Percentiles rank a stretch among this genome's conserved stretches.
phyloP scores from a whole-genome alignment of 805 yeast genomes.

The Sugiyamaella valdiviana region DNA sequence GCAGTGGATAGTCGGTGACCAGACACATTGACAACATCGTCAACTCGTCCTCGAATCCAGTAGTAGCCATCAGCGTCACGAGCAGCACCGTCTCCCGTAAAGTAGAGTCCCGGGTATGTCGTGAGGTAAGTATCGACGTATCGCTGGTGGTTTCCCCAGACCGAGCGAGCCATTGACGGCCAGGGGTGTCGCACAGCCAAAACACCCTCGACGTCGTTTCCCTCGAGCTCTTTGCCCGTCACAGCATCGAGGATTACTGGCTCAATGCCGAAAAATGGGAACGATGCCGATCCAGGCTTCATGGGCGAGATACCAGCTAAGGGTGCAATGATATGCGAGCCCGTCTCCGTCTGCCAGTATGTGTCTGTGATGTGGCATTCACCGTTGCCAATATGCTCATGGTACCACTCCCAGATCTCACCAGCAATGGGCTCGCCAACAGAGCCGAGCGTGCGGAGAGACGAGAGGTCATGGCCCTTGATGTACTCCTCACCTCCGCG shows the following conservation, averaged over 20 bases:
- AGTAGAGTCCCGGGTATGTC: slow-evolving; percentile 90
- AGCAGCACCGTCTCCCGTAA: slow-evolving; percentile 98
- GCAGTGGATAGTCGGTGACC: slow-evolving; percentile 99
- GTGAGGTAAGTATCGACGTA: slow-evolving; percentile 86
- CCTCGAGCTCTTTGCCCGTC: slow-evolving; percentile 74
- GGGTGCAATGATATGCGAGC: slow-evolving; percentile 91
- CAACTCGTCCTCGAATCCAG: slow-evolving; percentile 98
- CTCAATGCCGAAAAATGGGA: slow-evolving; percentile 93
- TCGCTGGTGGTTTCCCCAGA: slow-evolving; percentile 80
- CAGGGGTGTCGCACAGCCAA: slow-evolving; percentile 83
- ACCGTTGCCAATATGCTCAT: slow-evolving; percentile 82
- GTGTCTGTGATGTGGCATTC: slow-evolving; percentile 91
- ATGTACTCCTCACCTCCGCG: slow-evolving; percentile 86
- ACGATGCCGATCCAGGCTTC: slow-evolving; percentile 95
- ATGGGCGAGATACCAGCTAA: slow-evolving; percentile 91
- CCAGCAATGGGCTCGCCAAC: slow-evolving; percentile 99
- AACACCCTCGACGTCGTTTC: slow-evolving; percentile 93
- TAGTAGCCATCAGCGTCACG: slow-evolving; percentile 93
- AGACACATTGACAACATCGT: slow-evolving; percentile 95
- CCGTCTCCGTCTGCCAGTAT: slow-evolving; percentile 98
- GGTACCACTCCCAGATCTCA: slow-evolving; percentile 98
- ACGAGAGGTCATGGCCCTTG: slow-evolving; percentile 71
- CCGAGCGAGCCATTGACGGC: slow-evolving; percentile 99
- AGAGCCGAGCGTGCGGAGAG: slow-evolving; percentile 90
- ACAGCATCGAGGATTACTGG: slow-evolving; percentile 92